Evolutionary conservation across 2,329 filamentous ascomycete genomes (phyloP).

Genomic region (Alternaria burnsii): DNA sequence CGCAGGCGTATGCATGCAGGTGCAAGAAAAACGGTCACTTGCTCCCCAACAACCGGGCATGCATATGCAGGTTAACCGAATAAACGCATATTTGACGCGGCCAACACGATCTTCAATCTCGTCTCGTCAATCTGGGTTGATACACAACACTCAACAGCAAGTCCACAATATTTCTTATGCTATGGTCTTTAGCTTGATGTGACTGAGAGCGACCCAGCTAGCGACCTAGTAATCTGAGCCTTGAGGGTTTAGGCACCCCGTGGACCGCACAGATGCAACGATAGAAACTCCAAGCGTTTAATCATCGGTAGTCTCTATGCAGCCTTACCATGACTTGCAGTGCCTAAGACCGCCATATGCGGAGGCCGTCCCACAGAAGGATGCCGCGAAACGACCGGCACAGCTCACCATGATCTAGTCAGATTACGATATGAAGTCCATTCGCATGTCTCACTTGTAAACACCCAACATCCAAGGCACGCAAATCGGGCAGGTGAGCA

Average conservation of each 20-base stretch:
- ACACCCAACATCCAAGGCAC: constrained; percentile 1
- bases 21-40: constrained; percentile 14
- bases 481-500: constrained; percentile 6
- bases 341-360: not conserved
- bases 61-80: constrained; percentile 25
- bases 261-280: not conserved
- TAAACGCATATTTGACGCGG: constrained; percentile 5
- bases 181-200: not conserved
- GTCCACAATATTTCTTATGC: not conserved
- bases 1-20: constrained; percentile 24
- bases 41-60: constrained; percentile 5
- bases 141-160: not conserved
- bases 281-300: not conserved
- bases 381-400: constrained; percentile 1
- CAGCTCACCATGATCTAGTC: not conserved
- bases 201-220: not conserved
- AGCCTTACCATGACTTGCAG: constrained; percentile 6
- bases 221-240: not conserved
- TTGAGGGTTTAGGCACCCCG: not conserved
- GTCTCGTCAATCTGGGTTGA: not conserved
- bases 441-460: constrained; percentile 14
- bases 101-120: constrained; percentile 7
- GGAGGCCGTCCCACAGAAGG: constrained; percentile 1
- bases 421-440: not conserved
- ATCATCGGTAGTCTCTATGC: constrained; percentile 5